Base-by-base conservation (phyloP, 495 filamentous ascomycete genomes). In the Letharia columbiana region DNA sequence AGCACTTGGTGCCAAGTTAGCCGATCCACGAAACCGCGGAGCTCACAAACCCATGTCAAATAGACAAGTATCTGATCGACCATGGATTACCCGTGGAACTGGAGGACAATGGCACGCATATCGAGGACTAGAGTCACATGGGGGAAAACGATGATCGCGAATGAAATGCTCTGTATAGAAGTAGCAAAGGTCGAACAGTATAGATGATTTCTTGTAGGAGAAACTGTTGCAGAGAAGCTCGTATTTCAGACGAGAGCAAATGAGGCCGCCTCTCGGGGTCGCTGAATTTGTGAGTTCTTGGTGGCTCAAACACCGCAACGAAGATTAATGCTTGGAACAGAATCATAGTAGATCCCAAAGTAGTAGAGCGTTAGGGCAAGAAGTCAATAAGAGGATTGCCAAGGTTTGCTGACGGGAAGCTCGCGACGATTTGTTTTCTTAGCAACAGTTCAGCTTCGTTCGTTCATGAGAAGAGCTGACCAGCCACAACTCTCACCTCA, bases 291-390 rank as follows among this genome's bases (percentile, higher is more conserved):
- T 52, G 23, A 28, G 23, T 1, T 52, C 23, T 3, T 52, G 49
- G 13, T 52, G 28, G 28, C 10, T 52, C 49, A 31, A 52, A 28
- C 13, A 23, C 49, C 15, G n/a, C 49, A 31, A 52, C 10, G 11
- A 31, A 52, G 28, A 49, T 49, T n/a, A n/a, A 49, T 9, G 42
- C 42, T 20, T 45, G 3, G 18, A 18, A 45, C 4, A 18, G 13
- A 18, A 45, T 18, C 13, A 18, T 18, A 13, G 18, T 15, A 31
- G 37, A 23, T 42, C 62, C 40, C 9, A 42, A 58, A 33, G 35
- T 64, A 35, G 62, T 58, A n/a, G 15, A 49, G 50, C 17, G 37
- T 57, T 57, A 64, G 62, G 40, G 62, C 52, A 44, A 10, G n/a
- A 20, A 56, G 3, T 42, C 11, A 15, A 18, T 37, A 13, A 56